Conservation (phyloP, 345 rosid species). For the Rhodamnia argentea region DNA sequence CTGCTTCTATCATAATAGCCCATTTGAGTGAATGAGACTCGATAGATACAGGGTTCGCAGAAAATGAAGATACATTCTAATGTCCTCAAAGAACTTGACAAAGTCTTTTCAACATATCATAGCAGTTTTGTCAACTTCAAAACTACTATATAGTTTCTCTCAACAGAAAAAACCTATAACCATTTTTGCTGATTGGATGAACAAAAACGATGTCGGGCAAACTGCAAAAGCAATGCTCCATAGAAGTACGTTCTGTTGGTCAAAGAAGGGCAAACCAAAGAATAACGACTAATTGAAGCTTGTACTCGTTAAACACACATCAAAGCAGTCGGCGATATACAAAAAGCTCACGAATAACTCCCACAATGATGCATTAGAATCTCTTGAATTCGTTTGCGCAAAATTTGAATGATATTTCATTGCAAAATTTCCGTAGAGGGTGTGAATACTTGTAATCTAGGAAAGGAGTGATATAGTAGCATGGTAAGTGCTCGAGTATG, state of each 20-base stretch:
- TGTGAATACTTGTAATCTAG: not conserved
- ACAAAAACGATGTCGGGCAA: not conserved
- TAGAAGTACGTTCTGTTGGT: not conserved
- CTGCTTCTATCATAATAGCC: too few relatives aligned
- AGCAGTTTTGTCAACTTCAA: too few relatives aligned
- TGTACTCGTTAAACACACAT: not conserved
- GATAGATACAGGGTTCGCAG: too few relatives aligned
- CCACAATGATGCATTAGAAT: not conserved
- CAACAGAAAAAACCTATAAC: too few relatives aligned
- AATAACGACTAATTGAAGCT: not conserved
- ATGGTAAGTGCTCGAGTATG: not conserved
- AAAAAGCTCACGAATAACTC: not conserved
- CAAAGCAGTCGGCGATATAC: not conserved
- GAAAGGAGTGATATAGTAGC: not conserved
- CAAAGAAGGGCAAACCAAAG: not conserved
- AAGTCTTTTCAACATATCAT: too few relatives aligned
- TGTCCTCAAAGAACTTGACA: too few relatives aligned
- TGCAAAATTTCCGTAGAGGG: not conserved
- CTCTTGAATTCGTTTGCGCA: not conserved
- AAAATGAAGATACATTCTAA: too few relatives aligned
- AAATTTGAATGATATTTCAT: not conserved
- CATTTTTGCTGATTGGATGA: not conserved
- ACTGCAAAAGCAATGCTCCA: not conserved
- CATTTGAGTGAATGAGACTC: too few relatives aligned
- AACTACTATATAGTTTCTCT: too few relatives aligned